A percentile compares a stretch with the other conserved stretches of the same genome.
These are phyloP conservation scores for Globisporangium recalcitrans DNA, from an alignment of 352 stramenopile genomes.

Conservation along the genomic window DNA sequence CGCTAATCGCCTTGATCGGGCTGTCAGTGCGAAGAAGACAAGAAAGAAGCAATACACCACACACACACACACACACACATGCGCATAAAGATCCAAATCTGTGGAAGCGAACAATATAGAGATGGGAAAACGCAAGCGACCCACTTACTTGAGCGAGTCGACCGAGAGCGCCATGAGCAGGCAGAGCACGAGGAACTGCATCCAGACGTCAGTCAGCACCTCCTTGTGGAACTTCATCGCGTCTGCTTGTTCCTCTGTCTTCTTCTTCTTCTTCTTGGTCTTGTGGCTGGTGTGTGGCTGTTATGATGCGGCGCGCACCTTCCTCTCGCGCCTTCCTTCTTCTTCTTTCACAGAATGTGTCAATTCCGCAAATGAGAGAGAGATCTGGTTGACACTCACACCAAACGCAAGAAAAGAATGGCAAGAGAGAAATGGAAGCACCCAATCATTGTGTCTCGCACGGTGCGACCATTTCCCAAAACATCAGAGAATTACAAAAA, in stretches of 20 bases:
- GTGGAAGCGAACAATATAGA: slow-evolving; percentile 2
- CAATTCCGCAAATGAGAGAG: slow-evolving; percentile 14
- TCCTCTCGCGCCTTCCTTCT: not conserved
- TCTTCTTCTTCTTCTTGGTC: not conserved
- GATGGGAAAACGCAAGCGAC: too few species aligned
- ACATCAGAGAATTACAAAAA: not conserved
- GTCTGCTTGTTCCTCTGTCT: too few species aligned
- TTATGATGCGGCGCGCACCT: not conserved
- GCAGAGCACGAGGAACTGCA: slow-evolving; percentile 71
- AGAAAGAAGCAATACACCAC: not conserved
- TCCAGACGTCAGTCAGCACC: slow-evolving; percentile 79
- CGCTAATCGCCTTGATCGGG: slow-evolving; percentile 76
- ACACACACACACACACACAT: not conserved
- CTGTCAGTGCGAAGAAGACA: slow-evolving; percentile 18
- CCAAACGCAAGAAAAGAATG: not conserved
- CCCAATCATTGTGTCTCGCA: not conserved
- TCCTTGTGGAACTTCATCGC: slow-evolving; percentile 77
- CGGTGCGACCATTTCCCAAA: not conserved
- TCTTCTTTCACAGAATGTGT: slow-evolving; percentile 4
- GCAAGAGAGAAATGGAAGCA: not conserved
- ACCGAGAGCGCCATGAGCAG: slow-evolving; percentile 77
- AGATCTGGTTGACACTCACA: not conserved
- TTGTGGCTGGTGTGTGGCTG: not conserved
- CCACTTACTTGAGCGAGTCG: slow-evolving; percentile 76
- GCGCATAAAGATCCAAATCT: slow-evolving; percentile 2